Percentiles rank a stretch among this genome's conserved stretches.
Conservation (phyloP, 2,329 filamentous ascomycete species). For the Botrytis sinoallii region DNA sequence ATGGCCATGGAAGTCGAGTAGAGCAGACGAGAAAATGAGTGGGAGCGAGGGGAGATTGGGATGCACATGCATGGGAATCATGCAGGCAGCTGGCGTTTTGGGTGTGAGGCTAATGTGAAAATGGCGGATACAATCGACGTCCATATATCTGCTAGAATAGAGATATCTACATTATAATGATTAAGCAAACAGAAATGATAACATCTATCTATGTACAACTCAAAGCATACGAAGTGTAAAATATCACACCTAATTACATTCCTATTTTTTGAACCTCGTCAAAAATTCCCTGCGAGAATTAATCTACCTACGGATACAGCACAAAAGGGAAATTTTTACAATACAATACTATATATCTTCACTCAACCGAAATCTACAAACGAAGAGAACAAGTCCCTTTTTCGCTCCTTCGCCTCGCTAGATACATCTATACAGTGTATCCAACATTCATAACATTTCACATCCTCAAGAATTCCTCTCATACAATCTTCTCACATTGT, state of each 20-base stretch:
- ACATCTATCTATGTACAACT: not conserved
- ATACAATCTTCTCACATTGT: not conserved
- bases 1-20: conserved; percentile 75
- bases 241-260: not conserved
- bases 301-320: not conserved
- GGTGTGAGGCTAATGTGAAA: not conserved
- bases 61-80: not conserved
- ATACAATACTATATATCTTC: not conserved
- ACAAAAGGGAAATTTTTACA: fast-evolving
- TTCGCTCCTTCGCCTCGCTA: not conserved
- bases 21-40: not conserved
- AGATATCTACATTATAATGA: not conserved
- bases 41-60: not conserved
- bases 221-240: not conserved
- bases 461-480: not conserved
- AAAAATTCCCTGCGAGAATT: not conserved
- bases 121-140: not conserved
- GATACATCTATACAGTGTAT: not conserved
- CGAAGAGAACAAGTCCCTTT: not conserved
- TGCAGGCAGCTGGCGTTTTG: not conserved
- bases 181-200: not conserved
- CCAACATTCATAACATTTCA: not conserved
- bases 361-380: not conserved
- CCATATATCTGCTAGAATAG: not conserved
- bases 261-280: not conserved